Conservation (phyloP, 345 rosid species). For the Populus simonii region DNA sequence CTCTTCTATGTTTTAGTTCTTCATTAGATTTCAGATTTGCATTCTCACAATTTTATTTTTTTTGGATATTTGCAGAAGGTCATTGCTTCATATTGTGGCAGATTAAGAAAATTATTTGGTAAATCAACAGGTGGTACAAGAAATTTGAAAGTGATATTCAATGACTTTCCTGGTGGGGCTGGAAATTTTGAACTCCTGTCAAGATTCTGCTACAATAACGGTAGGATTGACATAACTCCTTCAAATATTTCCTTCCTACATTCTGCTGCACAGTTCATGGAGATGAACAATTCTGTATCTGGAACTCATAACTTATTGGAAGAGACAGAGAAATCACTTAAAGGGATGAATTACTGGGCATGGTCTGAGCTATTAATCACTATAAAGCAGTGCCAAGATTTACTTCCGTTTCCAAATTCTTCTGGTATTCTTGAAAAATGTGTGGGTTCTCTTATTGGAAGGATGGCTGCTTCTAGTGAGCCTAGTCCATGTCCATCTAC, state of each 20-base stretch:
- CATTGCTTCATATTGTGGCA: constrained; percentile 57
- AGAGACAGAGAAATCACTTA: constrained; percentile 60
- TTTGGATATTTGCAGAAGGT: constrained; percentile 51
- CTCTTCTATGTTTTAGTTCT: background rate
- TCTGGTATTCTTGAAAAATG: constrained; percentile 38
- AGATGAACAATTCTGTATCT: constrained; percentile 43
- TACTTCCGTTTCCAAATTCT: constrained; percentile 31
- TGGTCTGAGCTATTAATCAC: constrained; percentile 75
- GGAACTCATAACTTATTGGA: constrained; percentile 43
- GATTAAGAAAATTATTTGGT: constrained; percentile 57
- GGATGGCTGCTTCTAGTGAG: constrained; percentile 53
- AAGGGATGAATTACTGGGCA: constrained; percentile 63
- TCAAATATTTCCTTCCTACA: constrained; percentile 53
- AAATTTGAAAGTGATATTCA: constrained; percentile 65
- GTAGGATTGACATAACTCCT: constrained; percentile 47
- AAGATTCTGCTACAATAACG: constrained; percentile 76
- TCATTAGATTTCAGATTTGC: background rate
- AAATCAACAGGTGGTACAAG: constrained; percentile 42
- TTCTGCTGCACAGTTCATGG: constrained; percentile 75
- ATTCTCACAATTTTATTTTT: constrained; percentile 7
- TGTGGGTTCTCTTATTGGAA: constrained; percentile 59
- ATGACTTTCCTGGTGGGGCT: constrained; percentile 85
- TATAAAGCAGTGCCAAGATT: constrained; percentile 64
- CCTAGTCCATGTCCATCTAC: constrained; percentile 71
- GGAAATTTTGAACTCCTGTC: constrained; percentile 70